Evolutionary conservation across 768 basidiomycete genomes (phyloP).

Genomic region (Xerocomellus chrysenteron): DNA sequence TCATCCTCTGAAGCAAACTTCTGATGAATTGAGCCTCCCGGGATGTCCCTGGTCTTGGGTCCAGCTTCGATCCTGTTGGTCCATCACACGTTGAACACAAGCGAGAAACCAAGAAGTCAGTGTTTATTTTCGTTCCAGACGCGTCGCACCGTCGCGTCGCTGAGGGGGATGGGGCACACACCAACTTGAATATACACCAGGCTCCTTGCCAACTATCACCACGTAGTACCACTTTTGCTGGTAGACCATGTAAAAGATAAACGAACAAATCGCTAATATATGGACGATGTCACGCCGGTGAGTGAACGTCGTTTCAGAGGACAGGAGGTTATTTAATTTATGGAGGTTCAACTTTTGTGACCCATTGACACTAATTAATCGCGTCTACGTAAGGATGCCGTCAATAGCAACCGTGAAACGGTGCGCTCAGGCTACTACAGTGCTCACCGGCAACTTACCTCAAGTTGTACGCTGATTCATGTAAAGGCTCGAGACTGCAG

Average conservation of each 20-base stretch:
- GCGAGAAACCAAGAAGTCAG: conserved; percentile 20
- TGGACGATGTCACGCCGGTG: conserved; percentile 1
- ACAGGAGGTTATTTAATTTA: conserved; percentile 26
- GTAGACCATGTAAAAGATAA: conserved; percentile 9
- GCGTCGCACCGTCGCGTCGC: conserved; percentile 5
- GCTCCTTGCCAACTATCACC: conserved; percentile 27
- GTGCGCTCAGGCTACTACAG: too few species aligned
- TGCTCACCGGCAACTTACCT: neutral
- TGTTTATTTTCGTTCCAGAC: conserved; percentile 23
- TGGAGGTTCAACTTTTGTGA: conserved; percentile 20
- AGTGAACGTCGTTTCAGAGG: conserved; percentile 1
- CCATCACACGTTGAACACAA: conserved; percentile 1
- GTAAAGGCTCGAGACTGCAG: neutral
- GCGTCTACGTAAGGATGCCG: conserved; percentile 15
- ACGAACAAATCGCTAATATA: neutral
- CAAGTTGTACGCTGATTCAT: neutral
- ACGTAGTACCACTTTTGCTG: conserved; percentile 30
- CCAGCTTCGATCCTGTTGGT: conserved; percentile 45
- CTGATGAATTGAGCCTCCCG: conserved; percentile 42
- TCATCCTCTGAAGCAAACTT: conserved; percentile 44
- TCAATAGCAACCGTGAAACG: neutral
- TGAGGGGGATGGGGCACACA: conserved; percentile 9
- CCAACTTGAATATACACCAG: conserved; percentile 32
- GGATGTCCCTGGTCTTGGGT: conserved; percentile 43
- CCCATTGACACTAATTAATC: neutral